These are phyloP conservation scores for Phaeoacremonium minimum DNA, from an alignment of 2,329 filamentous ascomycete species.

Conservation along the genomic window DNA sequence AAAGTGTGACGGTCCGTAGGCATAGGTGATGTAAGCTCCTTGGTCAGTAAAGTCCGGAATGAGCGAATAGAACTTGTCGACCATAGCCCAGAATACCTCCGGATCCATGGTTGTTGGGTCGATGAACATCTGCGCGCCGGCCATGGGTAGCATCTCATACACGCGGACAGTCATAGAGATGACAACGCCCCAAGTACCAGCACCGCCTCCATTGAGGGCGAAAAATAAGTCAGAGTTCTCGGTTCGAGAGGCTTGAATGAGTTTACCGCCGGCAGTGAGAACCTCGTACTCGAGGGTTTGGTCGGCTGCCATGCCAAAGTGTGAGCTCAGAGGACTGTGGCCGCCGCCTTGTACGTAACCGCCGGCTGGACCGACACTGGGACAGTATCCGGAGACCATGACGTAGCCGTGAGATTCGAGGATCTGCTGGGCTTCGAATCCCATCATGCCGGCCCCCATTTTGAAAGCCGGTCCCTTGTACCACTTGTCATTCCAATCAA, in stretches of 20 bases:
- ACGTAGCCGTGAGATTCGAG: too few relatives aligned
- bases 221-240: conserved; percentile 43
- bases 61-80: conserved; percentile 4
- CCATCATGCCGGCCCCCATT: conserved; percentile 18
- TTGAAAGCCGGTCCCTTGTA: conserved; percentile 19
- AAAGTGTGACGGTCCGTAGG: conserved; percentile 2
- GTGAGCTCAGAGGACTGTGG: conserved; percentile 44
- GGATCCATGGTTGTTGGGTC: background rate
- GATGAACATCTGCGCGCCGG: conserved; percentile 3
- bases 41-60: conserved; percentile 2
- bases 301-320: conserved; percentile 44
- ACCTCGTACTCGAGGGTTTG: conserved; percentile 43
- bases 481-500: conserved; percentile 12
- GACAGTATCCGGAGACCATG: conserved; percentile 12
- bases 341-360: conserved; percentile 46
- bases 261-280: conserved; percentile 37
- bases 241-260: conserved; percentile 32
- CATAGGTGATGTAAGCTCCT: conserved; percentile 2
- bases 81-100: conserved; percentile 3
- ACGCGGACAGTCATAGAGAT: conserved; percentile 17
- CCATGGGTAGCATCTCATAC: conserved; percentile 1
- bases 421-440: conserved; percentile 18
- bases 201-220: conserved; percentile 40
- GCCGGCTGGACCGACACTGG: conserved; percentile 44
- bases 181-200: conserved; percentile 28